Conservation (phyloP, 2,329 filamentous ascomycete species). For the Fusarium circinatum region DNA sequence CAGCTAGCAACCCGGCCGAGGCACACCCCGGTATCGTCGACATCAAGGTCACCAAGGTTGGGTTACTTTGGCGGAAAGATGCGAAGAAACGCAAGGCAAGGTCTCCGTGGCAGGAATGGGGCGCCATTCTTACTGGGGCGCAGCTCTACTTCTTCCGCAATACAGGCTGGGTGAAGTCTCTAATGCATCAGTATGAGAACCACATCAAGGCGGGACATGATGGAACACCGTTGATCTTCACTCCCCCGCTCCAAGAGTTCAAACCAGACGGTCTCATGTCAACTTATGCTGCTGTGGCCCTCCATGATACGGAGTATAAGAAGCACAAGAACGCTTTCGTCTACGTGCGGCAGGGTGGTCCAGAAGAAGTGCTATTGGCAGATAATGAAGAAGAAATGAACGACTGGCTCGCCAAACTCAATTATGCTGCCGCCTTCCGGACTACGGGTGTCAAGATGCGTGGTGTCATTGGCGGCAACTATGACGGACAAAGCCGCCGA, state of each 20-base stretch:
- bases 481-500: constrained; percentile 81
- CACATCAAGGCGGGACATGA: constrained; percentile 82
- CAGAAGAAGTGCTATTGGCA: constrained; percentile 91
- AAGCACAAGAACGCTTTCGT: constrained; percentile 96
- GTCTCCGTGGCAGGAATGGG: constrained; percentile 99
- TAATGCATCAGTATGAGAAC: constrained; percentile 88
- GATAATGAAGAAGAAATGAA: constrained; percentile 93
- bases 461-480: constrained; percentile 84
- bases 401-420: constrained; percentile 95
- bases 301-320: constrained; percentile 87
- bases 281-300: constrained; percentile 89
- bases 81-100: constrained; percentile 91
- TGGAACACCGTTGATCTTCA: constrained; percentile 84
- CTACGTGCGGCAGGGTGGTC: constrained; percentile 85
- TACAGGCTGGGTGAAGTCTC: constrained; percentile 87
- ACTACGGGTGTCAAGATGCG: constrained; percentile 92
- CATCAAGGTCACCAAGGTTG: constrained; percentile 97
- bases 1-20: constrained; percentile 83
- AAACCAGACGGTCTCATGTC: constrained; percentile 95
- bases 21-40: constrained; percentile 94
- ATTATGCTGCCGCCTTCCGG: constrained; percentile 94
- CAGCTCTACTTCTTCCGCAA: constrained; percentile 98
- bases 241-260: constrained; percentile 88
- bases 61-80: constrained; percentile 93
- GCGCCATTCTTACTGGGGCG: constrained; percentile 93